These are phyloP conservation scores for Metarhizium sp. DNA, from an alignment of 2,329 filamentous ascomycete species.

Conservation along the genomic window DNA sequence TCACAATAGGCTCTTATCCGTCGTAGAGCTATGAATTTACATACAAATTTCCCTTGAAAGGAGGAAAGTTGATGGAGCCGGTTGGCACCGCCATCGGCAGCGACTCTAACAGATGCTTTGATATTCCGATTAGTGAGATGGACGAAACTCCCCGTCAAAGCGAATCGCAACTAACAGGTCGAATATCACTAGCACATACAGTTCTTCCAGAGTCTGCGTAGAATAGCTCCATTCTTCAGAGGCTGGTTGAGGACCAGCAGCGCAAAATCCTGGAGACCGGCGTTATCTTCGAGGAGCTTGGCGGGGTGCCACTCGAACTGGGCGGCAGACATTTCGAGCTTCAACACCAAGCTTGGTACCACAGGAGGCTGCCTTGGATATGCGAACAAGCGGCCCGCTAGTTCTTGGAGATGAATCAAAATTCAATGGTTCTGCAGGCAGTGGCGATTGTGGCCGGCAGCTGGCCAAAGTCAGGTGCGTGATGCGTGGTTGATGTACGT, in stretches of 20 bases:
- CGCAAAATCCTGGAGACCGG: slow-evolving; percentile 27
- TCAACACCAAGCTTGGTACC: not conserved
- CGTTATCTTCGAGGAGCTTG: slow-evolving; percentile 24
- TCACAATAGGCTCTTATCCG: not conserved
- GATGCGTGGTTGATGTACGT: not conserved
- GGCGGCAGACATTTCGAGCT: slow-evolving; percentile 13
- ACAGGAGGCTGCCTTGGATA: not conserved
- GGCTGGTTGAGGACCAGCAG: slow-evolving; percentile 45
- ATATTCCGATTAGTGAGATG: not conserved
- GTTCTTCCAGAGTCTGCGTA: slow-evolving; percentile 40
- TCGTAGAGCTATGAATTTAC: slow-evolving; percentile 9
- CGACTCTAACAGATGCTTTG: slow-evolving; percentile 58
- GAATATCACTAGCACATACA: slow-evolving; percentile 19
- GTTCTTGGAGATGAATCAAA: not conserved
- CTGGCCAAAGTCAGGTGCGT: not conserved
- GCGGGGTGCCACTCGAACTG: slow-evolving; percentile 31
- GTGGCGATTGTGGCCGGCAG: not conserved
- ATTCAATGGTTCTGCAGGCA: not conserved
- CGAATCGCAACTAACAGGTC: not conserved
- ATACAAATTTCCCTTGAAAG: slow-evolving; percentile 32
- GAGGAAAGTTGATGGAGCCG: slow-evolving; percentile 45
- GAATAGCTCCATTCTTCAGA: slow-evolving; percentile 32
- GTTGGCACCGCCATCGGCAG: slow-evolving; percentile 89
- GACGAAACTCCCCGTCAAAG: not conserved
- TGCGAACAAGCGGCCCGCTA: not conserved